These are phyloP conservation scores for Rhododendron williamsianum DNA, from an alignment of 148 eudicot species.

Conservation along the genomic window DNA sequence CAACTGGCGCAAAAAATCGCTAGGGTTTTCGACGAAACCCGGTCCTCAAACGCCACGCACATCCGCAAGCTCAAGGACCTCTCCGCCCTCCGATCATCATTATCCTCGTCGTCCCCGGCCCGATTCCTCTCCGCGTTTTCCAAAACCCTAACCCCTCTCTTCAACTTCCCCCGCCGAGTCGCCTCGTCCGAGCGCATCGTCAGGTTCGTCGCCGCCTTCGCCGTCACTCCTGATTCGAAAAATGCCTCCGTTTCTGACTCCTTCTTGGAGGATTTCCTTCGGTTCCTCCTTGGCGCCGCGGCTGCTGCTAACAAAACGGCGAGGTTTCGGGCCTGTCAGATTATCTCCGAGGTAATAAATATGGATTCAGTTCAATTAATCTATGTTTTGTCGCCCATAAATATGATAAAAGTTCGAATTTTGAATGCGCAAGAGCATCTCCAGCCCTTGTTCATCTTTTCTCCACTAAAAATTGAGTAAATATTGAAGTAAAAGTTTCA, in stretches of 20 bases:
- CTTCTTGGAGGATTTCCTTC: conserved; percentile 9
- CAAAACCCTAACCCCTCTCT: conserved; percentile 56
- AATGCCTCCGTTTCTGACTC: neutral
- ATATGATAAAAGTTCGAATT: neutral
- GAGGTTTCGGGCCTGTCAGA: conserved; percentile 18
- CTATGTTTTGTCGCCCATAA: neutral
- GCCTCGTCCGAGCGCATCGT: conserved; percentile 64
- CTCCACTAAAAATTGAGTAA: no score
- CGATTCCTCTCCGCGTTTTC: conserved; percentile 48
- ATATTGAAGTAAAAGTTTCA: no score
- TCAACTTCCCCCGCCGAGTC: conserved; percentile 54
- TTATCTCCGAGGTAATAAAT: conserved; percentile 13
- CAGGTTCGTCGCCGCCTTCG: conserved; percentile 61
- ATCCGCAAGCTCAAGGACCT: conserved; percentile 85
- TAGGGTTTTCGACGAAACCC: conserved; percentile 48
- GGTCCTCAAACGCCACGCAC: conserved; percentile 66
- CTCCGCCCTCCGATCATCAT: conserved; percentile 43
- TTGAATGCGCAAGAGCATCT: neutral
- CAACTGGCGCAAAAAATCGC: conserved; percentile 41
- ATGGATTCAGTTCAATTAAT: neutral
- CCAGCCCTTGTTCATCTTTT: neutral
- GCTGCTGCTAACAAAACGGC: conserved; percentile 3
- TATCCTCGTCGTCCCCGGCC: conserved; percentile 25
- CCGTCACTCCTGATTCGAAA: conserved; percentile 21
- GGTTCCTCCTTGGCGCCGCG: conserved; percentile 9